Conservation (phyloP, 2,329 filamentous ascomycete genomes). For the Fusarium secorum region DNA sequence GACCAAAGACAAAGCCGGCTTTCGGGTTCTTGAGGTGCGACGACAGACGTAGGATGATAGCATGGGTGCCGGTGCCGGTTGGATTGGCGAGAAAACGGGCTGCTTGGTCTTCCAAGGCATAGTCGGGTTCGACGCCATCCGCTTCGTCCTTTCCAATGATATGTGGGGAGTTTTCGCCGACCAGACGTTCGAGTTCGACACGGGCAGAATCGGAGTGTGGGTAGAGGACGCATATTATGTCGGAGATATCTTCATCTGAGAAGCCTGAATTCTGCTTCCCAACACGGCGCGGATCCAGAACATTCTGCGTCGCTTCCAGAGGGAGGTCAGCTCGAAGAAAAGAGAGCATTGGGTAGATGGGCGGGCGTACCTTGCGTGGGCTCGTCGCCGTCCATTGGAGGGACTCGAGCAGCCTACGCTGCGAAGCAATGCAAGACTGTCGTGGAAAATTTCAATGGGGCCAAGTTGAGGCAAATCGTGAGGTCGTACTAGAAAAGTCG, state of each 20-base stretch:
- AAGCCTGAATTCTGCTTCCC: constrained; percentile 85
- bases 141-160: constrained; percentile 59
- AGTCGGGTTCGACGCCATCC: constrained; percentile 60
- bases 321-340: constrained; percentile 25
- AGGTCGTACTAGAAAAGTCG: background rate
- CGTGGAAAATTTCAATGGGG: constrained; percentile 17
- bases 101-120: constrained; percentile 59
- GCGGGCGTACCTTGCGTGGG: constrained; percentile 51
- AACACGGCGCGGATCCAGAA: constrained; percentile 80
- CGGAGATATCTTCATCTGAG: constrained; percentile 80
- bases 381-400: constrained; percentile 56
- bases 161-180: constrained; percentile 56
- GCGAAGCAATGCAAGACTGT: constrained; percentile 33
- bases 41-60: constrained; percentile 83
- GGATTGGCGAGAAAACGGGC: constrained; percentile 55
- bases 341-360: background rate
- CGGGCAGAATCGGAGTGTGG: constrained; percentile 78
- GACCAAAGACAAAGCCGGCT: constrained; percentile 85
- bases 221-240: constrained; percentile 89
- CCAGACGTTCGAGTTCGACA: constrained; percentile 68
- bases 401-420: constrained; percentile 43
- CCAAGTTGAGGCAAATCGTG: constrained; percentile 1
- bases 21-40: constrained; percentile 72
- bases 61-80: constrained; percentile 63
- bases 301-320: constrained; percentile 74